These are phyloP conservation scores for Mycena pura DNA, from an alignment of 768 basidiomycete genomes.

Conservation along the genomic window DNA sequence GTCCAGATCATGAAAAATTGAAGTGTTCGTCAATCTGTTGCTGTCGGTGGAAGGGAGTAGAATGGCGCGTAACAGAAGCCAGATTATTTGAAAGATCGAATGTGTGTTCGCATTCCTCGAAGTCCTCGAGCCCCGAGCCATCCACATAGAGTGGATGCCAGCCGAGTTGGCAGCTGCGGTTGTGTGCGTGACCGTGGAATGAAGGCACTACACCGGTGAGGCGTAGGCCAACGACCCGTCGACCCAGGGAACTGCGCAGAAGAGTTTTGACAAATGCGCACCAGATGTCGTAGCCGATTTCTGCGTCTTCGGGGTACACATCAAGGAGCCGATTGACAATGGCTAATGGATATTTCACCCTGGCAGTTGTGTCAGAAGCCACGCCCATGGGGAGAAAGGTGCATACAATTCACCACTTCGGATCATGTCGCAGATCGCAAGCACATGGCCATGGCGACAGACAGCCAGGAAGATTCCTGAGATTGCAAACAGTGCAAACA, in stretches of 20 bases:
- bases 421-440: constrained; percentile 35
- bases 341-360: constrained; percentile 36
- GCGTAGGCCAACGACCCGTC: background rate
- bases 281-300: constrained; percentile 34
- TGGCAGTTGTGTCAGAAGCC: no score
- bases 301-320: constrained; percentile 1
- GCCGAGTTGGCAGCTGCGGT: constrained; percentile 31
- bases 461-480: constrained; percentile 34
- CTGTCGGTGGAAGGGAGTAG: constrained; percentile 30
- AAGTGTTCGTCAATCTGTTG: constrained; percentile 33
- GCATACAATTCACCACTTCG: constrained; percentile 35
- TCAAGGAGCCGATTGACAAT: constrained; percentile 24
- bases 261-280: constrained; percentile 35
- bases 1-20: constrained; percentile 25
- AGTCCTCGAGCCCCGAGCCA: constrained; percentile 38
- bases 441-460: constrained; percentile 36
- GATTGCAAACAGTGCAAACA: constrained; percentile 30
- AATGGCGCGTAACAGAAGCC: constrained; percentile 25
- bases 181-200: constrained; percentile 38
- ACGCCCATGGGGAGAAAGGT: no score
- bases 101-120: no score
- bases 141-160: constrained; percentile 31
- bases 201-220: constrained; percentile 19
- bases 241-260: constrained; percentile 22
- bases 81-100: constrained; percentile 37